Evolutionary conservation across 371 early-diverging fungal species (phyloP), one percentile per base, ranked within the genome.

Genomic region (Apophysomyces elegans): DNA sequence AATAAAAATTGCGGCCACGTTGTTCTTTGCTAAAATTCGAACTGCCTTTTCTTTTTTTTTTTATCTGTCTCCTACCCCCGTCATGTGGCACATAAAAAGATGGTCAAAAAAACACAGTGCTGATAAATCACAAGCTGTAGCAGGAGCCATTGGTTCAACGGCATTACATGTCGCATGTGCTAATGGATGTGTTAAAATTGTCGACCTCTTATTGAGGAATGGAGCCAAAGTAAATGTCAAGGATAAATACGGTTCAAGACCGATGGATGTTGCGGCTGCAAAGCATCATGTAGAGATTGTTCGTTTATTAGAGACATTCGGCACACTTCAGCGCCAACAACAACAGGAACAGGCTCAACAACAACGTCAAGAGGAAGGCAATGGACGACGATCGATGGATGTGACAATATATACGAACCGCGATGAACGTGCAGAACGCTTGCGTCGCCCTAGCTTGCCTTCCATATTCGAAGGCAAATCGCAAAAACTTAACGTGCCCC

Each of bases 91-190:
- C 54, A 26, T 50, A 16, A 50, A 26, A 26, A 76, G 76, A 56
- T 73, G 73, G 74, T 67, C 74, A 32, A 74, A 71, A 56, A 75
- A 72, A 41, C 75, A 72, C 21, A 72, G 72, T 37, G 63, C 65
- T 18, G 75, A 75, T 56, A 69, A 71, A 63, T 68, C 75, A 11
- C 66, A 73, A 58, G 78, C 72, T 3, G 78, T 74, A 9, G 74
- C 78, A 41, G 83, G 83, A 3, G 83, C 85, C 18, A 86, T 77
- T 60, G 90, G 91, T 8, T 88, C 88, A 16, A 91, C 92, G 2
- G 88, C 92, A 12, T 66, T 92, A 21, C 92, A 92, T 67, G 89
- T 89, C 76, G 92, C 92, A 4, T 88, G 88, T 59, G 92, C 92
- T 11, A 90, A 90, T 64, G 87, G 88, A 13, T 87, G 86, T 65